These are phyloP conservation scores for Asterella californica DNA, from an alignment of 225 moss, liverwort and hornwort species.

Conservation along the genomic window DNA sequence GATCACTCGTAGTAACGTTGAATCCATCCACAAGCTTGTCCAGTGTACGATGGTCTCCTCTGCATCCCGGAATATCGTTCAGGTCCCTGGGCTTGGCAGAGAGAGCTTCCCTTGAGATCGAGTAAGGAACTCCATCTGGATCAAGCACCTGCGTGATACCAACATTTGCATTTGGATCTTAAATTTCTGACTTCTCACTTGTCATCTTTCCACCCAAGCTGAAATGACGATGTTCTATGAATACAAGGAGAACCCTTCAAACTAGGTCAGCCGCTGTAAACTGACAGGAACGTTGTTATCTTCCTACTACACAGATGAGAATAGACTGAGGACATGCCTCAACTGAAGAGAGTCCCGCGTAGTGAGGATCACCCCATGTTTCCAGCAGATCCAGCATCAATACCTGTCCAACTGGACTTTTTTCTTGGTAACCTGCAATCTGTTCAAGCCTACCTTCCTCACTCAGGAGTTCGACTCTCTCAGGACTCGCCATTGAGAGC, in stretches of 20 bases:
- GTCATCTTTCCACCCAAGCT: background rate
- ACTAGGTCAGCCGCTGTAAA: background rate
- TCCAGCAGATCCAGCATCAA: slow-evolving; percentile 37
- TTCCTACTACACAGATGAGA: background rate
- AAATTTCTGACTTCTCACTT: background rate
- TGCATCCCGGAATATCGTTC: slow-evolving; percentile 50
- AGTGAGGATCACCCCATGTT: slow-evolving; percentile 53
- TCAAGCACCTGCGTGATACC: slow-evolving; percentile 30
- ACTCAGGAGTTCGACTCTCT: slow-evolving; percentile 1
- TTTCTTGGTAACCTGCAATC: slow-evolving; percentile 20
- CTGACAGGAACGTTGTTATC: background rate
- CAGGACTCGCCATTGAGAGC: background rate
- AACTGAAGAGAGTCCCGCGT: slow-evolving; percentile 43
- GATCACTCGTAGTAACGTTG: slow-evolving; percentile 33
- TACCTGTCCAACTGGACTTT: slow-evolving; percentile 31
- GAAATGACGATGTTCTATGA: background rate
- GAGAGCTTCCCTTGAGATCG: slow-evolving; percentile 28
- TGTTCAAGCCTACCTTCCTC: slow-evolving; percentile 4
- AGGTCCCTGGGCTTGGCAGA: slow-evolving; percentile 42
- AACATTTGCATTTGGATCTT: background rate
- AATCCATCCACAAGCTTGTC: slow-evolving; percentile 50
- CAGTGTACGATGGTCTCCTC: slow-evolving; percentile 44
- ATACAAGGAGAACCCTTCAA: background rate
- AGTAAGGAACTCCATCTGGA: slow-evolving; percentile 34
- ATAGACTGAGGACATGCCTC: slow-evolving; percentile 27